Conservation (phyloP, 1,284 basidiomycete genomes). For the Athelia psychrophila region DNA sequence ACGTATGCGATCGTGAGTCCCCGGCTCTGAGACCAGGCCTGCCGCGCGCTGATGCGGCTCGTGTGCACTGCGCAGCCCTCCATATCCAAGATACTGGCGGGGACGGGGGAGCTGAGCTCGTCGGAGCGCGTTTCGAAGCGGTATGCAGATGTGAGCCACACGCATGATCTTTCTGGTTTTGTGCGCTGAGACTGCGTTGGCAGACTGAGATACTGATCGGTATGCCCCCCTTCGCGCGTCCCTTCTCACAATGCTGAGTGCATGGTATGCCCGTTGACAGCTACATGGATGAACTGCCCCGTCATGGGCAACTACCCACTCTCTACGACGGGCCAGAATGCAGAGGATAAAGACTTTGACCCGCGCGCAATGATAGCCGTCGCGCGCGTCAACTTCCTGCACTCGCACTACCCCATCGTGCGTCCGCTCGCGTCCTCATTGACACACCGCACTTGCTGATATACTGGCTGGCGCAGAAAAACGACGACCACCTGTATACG, state of each 20-base stretch:
- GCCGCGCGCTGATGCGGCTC: no score
- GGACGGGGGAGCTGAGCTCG: conserved; percentile 35
- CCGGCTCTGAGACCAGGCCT: not conserved
- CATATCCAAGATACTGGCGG: conserved; percentile 37
- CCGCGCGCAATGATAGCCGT: conserved; percentile 42
- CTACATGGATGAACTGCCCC: no score
- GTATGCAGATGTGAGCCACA: conserved; percentile 40
- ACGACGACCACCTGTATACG: conserved; percentile 32
- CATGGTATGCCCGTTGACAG: no score
- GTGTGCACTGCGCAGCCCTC: conserved; percentile 42
- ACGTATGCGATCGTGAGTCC: conserved; percentile 43
- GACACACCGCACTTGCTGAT: conserved; percentile 2
- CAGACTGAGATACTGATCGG: conserved; percentile 41
- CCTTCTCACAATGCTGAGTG: no score
- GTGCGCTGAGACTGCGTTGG: not conserved
- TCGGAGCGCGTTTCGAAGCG: conserved; percentile 34
- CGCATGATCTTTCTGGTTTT: not conserved
- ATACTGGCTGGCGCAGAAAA: conserved; percentile 19
- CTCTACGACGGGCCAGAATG: conserved; percentile 14
- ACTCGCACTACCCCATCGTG: conserved; percentile 43
- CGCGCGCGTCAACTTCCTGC: conserved; percentile 44
- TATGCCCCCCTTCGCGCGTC: conserved; percentile 14
- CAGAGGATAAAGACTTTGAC: conserved; percentile 21
- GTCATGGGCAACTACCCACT: no score
- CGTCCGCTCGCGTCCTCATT: conserved; percentile 8